Conservation (phyloP, 2,329 filamentous ascomycete genomes). For the Exophiala bonariae region DNA sequence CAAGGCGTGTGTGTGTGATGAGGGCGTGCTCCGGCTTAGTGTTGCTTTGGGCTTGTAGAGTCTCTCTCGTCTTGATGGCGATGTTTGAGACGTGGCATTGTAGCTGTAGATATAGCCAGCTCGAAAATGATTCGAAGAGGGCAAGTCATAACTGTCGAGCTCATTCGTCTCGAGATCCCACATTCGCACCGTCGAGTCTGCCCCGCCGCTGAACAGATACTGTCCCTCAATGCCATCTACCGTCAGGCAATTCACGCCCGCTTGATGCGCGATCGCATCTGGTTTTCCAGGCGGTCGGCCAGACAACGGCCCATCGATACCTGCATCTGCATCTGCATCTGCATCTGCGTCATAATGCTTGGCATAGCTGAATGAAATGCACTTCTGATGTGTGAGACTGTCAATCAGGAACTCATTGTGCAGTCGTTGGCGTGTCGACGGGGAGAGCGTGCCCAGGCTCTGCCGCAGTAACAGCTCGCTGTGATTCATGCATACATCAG, state of each 20-base stretch:
- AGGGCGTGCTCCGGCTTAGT: constrained; percentile 23
- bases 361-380: constrained; percentile 50
- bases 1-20: constrained; percentile 46
- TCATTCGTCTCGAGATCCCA: constrained; percentile 78
- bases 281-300: constrained; percentile 31
- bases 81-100: constrained; percentile 22
- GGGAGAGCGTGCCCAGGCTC: constrained; percentile 62
- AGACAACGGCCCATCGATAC: too few relatives aligned
- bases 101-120: too few relatives aligned
- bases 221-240: constrained; percentile 80
- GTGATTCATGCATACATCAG: too few relatives aligned
- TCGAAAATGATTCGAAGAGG: too few relatives aligned
- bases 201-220: constrained; percentile 79
- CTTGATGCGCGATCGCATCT: constrained; percentile 63
- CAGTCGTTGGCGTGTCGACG: constrained; percentile 61
- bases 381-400: constrained; percentile 68
- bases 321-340: too few relatives aligned
- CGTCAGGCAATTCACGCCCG: constrained; percentile 76
- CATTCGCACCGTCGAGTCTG: constrained; percentile 78
- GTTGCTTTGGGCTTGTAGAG: constrained; percentile 16
- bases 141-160: constrained; percentile 34
- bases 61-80: constrained; percentile 50
- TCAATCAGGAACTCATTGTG: constrained; percentile 67
- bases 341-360: constrained; percentile 27
- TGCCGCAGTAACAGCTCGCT: constrained; percentile 16